These are phyloP conservation scores for Tetrapisispora pingtungensis DNA, from an alignment of 805 yeast genomes.

Conservation along the genomic window DNA sequence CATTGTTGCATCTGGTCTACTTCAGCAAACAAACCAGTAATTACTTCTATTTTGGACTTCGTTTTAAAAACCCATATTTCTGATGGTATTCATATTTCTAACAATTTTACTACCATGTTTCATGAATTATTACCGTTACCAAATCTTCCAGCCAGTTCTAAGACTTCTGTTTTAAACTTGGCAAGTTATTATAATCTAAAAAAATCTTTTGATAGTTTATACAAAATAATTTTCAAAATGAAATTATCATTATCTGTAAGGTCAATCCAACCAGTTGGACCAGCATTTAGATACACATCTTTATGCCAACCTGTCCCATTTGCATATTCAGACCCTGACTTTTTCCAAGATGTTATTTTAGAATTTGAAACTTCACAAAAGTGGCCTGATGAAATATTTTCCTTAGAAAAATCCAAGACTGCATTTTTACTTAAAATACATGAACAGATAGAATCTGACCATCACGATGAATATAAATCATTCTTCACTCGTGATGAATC, in stretches of 20 bases:
- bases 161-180: constrained; percentile 40
- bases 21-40: constrained; percentile 49
- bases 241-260: constrained; percentile 64
- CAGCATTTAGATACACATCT: constrained; percentile 69
- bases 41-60: constrained; percentile 53
- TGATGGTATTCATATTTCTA: constrained; percentile 26
- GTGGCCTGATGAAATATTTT: constrained; percentile 90
- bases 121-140: constrained; percentile 49
- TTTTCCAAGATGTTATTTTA: constrained; percentile 67
- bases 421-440: constrained; percentile 75
- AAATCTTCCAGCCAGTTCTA: constrained; percentile 45
- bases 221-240: constrained; percentile 41
- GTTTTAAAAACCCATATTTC: constrained; percentile 55
- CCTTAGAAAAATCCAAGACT: constrained; percentile 81
- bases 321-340: constrained; percentile 64
- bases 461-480: constrained; percentile 46
- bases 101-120: constrained; percentile 34
- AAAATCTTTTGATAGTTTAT: constrained; percentile 49
- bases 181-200: constrained; percentile 35
- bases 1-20: constrained; percentile 84
- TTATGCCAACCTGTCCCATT: constrained; percentile 72
- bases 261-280: constrained; percentile 61
- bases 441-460: constrained; percentile 33
- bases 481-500: constrained; percentile 57
- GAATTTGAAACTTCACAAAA: constrained; percentile 84